Percentiles rank a stretch among this genome's conserved stretches.
Evolutionary conservation across 108 stramenopile species (phyloP).

Genomic region (Skeletonema potamos): DNA sequence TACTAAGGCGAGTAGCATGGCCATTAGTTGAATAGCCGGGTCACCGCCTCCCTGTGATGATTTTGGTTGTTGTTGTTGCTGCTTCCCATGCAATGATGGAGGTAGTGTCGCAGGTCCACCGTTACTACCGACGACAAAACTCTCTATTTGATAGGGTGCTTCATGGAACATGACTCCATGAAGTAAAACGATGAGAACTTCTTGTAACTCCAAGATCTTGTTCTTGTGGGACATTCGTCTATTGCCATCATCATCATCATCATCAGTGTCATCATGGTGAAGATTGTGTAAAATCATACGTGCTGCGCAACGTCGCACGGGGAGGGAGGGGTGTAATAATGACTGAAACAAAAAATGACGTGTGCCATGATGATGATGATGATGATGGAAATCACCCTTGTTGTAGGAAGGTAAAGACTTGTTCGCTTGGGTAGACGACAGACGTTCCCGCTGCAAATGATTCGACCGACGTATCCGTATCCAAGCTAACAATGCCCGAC

Average conservation of each 20-base stretch:
- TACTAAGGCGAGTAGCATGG: constrained; percentile 28
- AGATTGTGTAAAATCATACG: constrained; percentile 28
- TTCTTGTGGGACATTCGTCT: not conserved
- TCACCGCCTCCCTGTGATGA: constrained; percentile 19
- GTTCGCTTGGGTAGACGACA: not conserved
- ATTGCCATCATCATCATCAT: not conserved
- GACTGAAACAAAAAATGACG: constrained; percentile 39
- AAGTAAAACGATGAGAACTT: constrained; percentile 22
- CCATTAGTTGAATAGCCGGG: constrained; percentile 44
- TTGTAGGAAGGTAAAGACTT: not conserved
- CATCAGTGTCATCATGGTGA: not conserved
- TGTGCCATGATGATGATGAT: constrained; percentile 19
- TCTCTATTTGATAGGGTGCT: constrained; percentile 13
- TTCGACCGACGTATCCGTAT: not conserved
- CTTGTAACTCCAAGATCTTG: constrained; percentile 9
- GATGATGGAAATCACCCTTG: not conserved
- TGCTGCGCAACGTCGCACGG: constrained; percentile 16
- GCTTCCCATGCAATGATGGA: not conserved
- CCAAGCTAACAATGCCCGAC: constrained; percentile 21
- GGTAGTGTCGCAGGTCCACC: not conserved
- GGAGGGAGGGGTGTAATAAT: constrained; percentile 30
- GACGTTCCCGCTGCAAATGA: not conserved
- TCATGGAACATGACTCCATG: constrained; percentile 23
- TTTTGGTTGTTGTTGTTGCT: not conserved
- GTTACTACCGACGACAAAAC: not conserved